Evolutionary conservation across 495 filamentous ascomycete species (phyloP).

Genomic region (Lasiosphaeria miniovina): DNA sequence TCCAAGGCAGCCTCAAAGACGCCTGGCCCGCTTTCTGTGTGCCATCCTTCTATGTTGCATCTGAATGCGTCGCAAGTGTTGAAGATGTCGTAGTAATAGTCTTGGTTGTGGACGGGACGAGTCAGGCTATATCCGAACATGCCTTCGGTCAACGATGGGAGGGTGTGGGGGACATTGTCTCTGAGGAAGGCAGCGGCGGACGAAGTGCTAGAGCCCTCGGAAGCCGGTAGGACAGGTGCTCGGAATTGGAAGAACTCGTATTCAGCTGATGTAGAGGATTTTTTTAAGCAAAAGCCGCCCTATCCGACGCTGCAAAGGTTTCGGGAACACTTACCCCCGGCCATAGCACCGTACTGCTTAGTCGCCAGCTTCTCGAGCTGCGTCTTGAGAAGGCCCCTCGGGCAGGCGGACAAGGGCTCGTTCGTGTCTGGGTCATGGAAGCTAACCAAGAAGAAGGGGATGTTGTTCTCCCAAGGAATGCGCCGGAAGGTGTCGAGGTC

Average conservation of each 20-base stretch:
- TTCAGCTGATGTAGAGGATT: conserved; percentile 58
- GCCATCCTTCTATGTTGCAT: conserved; percentile 91
- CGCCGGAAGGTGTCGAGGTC: conserved; percentile 80
- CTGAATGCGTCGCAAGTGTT: conserved; percentile 77
- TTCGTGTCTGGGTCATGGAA: conserved; percentile 76
- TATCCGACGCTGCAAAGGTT: no score
- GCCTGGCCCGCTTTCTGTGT: conserved; percentile 93
- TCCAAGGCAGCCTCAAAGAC: conserved; percentile 94
- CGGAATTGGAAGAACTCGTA: conserved; percentile 97
- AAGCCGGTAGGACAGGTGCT: conserved; percentile 52
- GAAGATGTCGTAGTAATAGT: conserved; percentile 91
- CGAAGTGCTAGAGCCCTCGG: conserved; percentile 51
- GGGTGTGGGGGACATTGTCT: conserved; percentile 64
- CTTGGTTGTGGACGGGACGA: conserved; percentile 87
- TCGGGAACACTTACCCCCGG: conserved; percentile 67
- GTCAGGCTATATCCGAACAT: conserved; percentile 98
- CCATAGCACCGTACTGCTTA: conserved; percentile 77
- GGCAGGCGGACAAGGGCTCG: conserved; percentile 74
- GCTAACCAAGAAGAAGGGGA: conserved; percentile 90
- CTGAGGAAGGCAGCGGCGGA: conserved; percentile 71
- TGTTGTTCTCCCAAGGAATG: conserved; percentile 91
- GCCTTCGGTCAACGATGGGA: conserved; percentile 83
- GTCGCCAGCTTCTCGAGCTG: conserved; percentile 62
- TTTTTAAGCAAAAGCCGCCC: conserved; percentile 10
- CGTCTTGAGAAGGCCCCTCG: conserved; percentile 69